A percentile compares a stretch with the other conserved stretches of the same genome.
phyloP scores from a whole-genome alignment of 2,329 filamentous ascomycete species.

The Fusarium sacchari region DNA sequence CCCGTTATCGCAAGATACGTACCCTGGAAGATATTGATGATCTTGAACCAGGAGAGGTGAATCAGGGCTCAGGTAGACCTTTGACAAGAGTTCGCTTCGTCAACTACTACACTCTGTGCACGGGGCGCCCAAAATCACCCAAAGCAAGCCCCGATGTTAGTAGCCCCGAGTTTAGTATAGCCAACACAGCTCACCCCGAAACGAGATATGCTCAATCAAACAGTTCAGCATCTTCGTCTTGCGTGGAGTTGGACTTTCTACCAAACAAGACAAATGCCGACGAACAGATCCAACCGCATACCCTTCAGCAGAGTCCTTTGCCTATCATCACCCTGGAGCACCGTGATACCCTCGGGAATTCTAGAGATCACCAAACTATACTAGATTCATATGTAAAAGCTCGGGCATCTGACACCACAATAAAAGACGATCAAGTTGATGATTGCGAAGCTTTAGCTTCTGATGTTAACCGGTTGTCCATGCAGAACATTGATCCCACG shows the following conservation, averaged over 20 bases:
- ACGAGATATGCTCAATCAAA: background rate
- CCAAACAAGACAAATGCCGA: background rate
- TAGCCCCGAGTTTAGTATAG: slow-evolving; percentile 1
- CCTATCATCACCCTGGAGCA: slow-evolving; percentile 36
- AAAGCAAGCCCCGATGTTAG: slow-evolving; percentile 33
- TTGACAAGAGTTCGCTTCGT: slow-evolving; percentile 76
- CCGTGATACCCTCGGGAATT: slow-evolving; percentile 28
- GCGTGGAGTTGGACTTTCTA: slow-evolving; percentile 7
- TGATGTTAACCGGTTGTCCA: slow-evolving; percentile 37
- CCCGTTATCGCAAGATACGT: slow-evolving; percentile 75
- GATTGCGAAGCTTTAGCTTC: slow-evolving; percentile 7
- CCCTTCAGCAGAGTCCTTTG: slow-evolving; percentile 10
- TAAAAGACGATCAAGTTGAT: background rate
- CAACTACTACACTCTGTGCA: slow-evolving; percentile 92
- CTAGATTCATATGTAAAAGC: slow-evolving; percentile 11
- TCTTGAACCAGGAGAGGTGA: slow-evolving; percentile 45
- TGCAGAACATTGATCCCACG: slow-evolving; percentile 53
- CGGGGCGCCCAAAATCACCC: slow-evolving; percentile 70
- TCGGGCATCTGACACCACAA: background rate
- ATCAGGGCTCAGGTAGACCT: slow-evolving; percentile 32
- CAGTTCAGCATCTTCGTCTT: background rate
- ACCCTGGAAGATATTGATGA: slow-evolving; percentile 77
- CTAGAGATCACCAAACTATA: slow-evolving; percentile 25
- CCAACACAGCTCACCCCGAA: background rate
- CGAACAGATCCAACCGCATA: background rate